These are phyloP conservation scores for Deinandra increscens DNA, from an alignment of 129 eudicot genomes.

Conservation along the genomic window DNA sequence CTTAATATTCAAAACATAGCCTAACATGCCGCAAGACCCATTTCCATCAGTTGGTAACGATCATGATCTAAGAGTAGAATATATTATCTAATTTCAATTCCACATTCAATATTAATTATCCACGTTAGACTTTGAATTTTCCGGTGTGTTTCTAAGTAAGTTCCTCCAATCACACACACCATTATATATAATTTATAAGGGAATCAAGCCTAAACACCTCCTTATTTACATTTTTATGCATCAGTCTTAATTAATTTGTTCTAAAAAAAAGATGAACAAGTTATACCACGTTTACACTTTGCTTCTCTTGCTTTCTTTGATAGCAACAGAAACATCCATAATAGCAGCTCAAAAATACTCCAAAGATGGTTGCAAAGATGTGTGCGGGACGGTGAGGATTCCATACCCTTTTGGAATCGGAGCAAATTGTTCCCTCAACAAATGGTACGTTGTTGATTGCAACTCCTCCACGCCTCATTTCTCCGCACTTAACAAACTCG, in stretches of 20 bases:
- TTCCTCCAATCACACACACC: neutral
- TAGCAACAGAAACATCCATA: neutral
- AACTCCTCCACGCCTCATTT: slow-evolving; percentile 13
- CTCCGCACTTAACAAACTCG: neutral
- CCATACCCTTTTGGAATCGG: slow-evolving; percentile 28
- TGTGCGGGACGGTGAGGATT: slow-evolving; percentile 1
- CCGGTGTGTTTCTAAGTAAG: neutral
- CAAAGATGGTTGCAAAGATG: slow-evolving; percentile 1
- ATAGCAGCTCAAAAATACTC: neutral
- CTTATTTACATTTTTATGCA: neutral
- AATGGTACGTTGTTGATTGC: slow-evolving; percentile 10
- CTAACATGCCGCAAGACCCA: no score
- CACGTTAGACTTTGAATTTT: no score
- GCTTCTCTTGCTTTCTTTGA: neutral
- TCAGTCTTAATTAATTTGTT: neutral
- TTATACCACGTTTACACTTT: neutral
- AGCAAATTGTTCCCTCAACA: neutral
- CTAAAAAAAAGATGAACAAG: neutral
- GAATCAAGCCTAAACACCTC: no score
- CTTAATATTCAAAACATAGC: no score
- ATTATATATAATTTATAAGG: no score
- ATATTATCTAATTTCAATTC: neutral
- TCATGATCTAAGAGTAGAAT: no score
- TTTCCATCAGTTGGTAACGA: no score
- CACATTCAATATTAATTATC: no score